Evolutionary conservation across 345 rosid species (phyloP), one percentile per base, ranked within the genome.

Genomic region (Euclidium syriacum): DNA sequence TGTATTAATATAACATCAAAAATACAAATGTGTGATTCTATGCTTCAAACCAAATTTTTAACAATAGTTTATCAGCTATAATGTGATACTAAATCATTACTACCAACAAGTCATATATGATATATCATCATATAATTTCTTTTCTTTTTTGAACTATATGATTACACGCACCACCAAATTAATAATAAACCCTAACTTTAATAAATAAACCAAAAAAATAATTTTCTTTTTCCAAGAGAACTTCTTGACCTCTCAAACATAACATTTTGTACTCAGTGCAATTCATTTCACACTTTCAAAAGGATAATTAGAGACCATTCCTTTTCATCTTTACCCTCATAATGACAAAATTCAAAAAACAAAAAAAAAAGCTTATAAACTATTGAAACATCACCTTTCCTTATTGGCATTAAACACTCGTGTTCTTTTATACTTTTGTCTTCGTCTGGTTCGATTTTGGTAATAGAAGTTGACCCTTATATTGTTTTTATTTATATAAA

Each of bases 381-480:
- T 53, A 36, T 53, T 16, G 55, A n/a, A 14, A 10, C 73, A 52
- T 52, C 48, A 52, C 53, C 50, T 68, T 68, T 53, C 30, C 47
- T 70, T 63, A 53, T 23, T 54, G 70, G 48, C 23, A 48, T 39
- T 4, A 55, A 62, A 70, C 74, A 62, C n/a, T 62, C 64, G 32
- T 29, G 58, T 29, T 36, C 14, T 64, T 59, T 38, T n/a, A 2
- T 36, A 25, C 68, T 73, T 73, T 67, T 73, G 64, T 46, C 46
- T 67, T 65, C 33, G 49, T 65, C 61, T 58, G 70, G 70, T 71
- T 63, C 52, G 52, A 32, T 29, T 62, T 23, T 53, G 58, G 70
- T 15, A n/a, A 18, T 23, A 56, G 44, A 47, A 71, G 75, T 71
- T 71, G 75, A 71, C 75, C 70, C 65, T 71, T 63, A 46, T 17